Conservation (phyloP, 441 rosid species). For the Eruca vesicaria region DNA sequence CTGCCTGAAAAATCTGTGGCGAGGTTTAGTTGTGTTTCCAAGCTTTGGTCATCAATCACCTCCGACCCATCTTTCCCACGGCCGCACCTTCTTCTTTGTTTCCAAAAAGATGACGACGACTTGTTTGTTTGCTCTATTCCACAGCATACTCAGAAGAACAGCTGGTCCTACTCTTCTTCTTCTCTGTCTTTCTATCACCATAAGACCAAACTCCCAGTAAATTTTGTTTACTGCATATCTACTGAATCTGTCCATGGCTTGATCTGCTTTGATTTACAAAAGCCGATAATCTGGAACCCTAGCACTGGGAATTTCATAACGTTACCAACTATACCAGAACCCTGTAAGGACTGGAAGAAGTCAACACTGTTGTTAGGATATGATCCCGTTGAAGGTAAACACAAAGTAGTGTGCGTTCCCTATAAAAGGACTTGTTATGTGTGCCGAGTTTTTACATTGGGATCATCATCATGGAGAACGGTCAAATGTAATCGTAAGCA, state of each 20-base stretch:
- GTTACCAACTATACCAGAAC: background rate
- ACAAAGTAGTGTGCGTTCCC: background rate
- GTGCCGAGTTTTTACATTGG: background rate
- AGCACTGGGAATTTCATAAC: background rate
- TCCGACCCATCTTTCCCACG: background rate
- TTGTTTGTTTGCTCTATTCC: background rate
- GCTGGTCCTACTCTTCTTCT: background rate
- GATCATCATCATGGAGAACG: background rate
- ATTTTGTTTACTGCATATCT: background rate
- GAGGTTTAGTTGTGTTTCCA: background rate
- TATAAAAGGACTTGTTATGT: background rate
- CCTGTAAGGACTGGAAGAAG: background rate
- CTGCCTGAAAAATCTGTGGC: background rate
- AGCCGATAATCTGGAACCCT: background rate
- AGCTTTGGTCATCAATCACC: background rate
- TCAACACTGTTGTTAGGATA: background rate
- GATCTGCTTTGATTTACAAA: background rate
- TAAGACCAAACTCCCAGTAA: background rate
- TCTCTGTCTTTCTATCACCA: background rate
- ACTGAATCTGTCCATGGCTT: background rate
- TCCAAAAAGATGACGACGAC: background rate
- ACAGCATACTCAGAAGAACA: background rate
- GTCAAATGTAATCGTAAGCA: background rate
- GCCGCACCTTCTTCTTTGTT: background rate
- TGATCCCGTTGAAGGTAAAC: background rate